phyloP scores from a whole-genome alignment of 495 filamentous ascomycete genomes.

The Xylaria curta region DNA sequence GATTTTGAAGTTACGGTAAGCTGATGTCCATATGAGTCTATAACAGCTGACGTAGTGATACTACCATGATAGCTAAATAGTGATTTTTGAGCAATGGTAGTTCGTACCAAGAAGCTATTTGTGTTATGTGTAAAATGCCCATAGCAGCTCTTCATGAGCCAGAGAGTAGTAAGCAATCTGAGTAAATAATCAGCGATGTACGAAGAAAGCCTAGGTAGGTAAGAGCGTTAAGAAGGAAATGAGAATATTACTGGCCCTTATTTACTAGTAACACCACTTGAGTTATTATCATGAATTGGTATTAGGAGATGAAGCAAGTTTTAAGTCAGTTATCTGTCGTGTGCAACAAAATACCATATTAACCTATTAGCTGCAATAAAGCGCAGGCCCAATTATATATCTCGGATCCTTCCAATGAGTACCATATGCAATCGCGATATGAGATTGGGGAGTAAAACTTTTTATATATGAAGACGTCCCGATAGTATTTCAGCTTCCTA shows the following conservation, averaged over 20 bases:
- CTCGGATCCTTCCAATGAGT: neutral
- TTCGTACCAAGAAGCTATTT: no score
- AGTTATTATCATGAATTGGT: neutral
- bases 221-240: neutral
- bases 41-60: neutral
- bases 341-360: neutral
- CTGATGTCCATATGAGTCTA: neutral
- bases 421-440: neutral
- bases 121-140: no score
- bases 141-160: no score
- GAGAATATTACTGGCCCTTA: neutral
- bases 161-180: no score
- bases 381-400: neutral
- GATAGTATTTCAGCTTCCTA: conserved; percentile 17
- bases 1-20: conserved; percentile 28
- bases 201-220: no score
- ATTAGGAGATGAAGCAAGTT: neutral
- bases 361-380: neutral
- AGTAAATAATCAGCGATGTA: no score
- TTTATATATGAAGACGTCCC: neutral
- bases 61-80: neutral
- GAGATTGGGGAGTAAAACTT: no score
- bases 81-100: neutral
- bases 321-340: neutral
- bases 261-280: no score